Conservation (phyloP, 768 basidiomycete genomes). For the Leccinum arenicola region DNA sequence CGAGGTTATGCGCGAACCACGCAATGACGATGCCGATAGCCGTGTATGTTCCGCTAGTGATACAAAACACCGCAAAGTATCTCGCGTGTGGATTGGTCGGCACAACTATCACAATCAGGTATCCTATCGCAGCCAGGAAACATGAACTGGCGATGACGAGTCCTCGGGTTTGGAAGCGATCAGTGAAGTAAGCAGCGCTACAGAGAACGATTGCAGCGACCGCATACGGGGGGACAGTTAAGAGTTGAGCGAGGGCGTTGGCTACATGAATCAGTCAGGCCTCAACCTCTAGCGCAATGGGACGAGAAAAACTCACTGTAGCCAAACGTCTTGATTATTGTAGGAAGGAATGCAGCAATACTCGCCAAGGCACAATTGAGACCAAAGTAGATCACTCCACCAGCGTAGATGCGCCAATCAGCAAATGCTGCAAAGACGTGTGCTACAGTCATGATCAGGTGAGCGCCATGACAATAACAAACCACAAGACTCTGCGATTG, state of each 20-base stretch:
- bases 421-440: conserved; percentile 61
- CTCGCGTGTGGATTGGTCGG: conserved; percentile 53
- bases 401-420: conserved; percentile 71
- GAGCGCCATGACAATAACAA: neutral
- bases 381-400: conserved; percentile 75
- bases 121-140: conserved; percentile 41
- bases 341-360: conserved; percentile 80
- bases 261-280: neutral
- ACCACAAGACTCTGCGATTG: neutral
- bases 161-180: conserved; percentile 62
- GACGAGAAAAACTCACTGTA: conserved; percentile 48
- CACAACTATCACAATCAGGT: conserved; percentile 59
- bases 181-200: conserved; percentile 57
- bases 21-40: conserved; percentile 72
- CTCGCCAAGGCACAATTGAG: conserved; percentile 76
- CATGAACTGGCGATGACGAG: conserved; percentile 32
- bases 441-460: conserved; percentile 34
- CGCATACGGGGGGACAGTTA: conserved; percentile 82
- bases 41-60: conserved; percentile 75
- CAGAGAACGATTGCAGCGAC: conserved; percentile 65
- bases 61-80: conserved; percentile 78
- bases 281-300: neutral
- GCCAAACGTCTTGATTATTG: conserved; percentile 73
- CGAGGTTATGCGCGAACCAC: conserved; percentile 79
- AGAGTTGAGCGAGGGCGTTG: conserved; percentile 50